Conservation (phyloP, 371 early-diverging fungal genomes). For the Circinella umbellata region DNA sequence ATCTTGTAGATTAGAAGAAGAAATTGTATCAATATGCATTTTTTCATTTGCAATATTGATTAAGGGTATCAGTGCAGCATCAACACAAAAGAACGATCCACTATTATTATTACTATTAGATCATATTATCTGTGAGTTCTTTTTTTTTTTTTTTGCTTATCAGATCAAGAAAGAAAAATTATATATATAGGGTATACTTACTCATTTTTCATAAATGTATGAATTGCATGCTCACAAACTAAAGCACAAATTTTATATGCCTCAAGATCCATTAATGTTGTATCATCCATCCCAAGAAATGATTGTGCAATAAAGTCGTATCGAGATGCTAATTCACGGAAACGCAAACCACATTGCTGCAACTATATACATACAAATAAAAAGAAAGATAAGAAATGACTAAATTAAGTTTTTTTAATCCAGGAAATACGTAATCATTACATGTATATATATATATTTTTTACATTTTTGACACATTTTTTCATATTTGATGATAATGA, state of each 20-base stretch:
- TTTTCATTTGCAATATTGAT: slow-evolving; percentile 12
- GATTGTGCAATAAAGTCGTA: slow-evolving; percentile 39
- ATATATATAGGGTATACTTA: not conserved
- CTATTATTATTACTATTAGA: not conserved
- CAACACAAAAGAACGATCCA: slow-evolving; percentile 31
- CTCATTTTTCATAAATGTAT: slow-evolving; percentile 22
- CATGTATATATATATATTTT: not conserved
- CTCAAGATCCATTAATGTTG: slow-evolving; percentile 26
- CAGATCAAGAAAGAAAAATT: not conserved
- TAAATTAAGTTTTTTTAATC: not conserved
- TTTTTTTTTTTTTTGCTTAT: too few species aligned
- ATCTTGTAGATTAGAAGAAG: not conserved
- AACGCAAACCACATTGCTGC: slow-evolving; percentile 14
- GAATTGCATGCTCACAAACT: slow-evolving; percentile 37
- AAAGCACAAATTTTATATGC: slow-evolving; percentile 36
- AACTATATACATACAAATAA: not conserved
- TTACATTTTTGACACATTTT: not conserved
- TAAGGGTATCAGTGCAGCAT: slow-evolving; percentile 40
- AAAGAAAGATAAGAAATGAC: too few species aligned
- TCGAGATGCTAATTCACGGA: slow-evolving; percentile 34
- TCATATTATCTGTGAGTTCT: too few species aligned
- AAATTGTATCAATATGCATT: slow-evolving; percentile 1
- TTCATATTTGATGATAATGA: not conserved
- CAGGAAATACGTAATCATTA: not conserved
- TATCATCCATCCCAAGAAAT: slow-evolving; percentile 29